Evolutionary conservation across 345 rosid species (phyloP).

Genomic region (Rhodamnia rubescens): DNA sequence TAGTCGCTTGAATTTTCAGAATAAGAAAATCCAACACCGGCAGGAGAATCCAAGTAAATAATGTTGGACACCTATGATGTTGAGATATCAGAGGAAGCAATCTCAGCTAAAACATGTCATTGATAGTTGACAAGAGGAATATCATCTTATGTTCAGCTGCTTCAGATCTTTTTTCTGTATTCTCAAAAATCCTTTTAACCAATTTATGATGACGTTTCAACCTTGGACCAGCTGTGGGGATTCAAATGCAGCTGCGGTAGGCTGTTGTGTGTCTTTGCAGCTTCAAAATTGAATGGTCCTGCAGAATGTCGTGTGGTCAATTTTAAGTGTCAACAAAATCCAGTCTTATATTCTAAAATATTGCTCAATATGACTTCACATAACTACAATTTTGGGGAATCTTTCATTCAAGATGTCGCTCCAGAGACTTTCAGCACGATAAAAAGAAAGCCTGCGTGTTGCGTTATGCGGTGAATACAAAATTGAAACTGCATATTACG

Average conservation of each 20-base stretch:
- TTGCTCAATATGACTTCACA: neutral
- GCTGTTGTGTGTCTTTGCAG: slow-evolving; percentile 10
- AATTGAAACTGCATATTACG: neutral
- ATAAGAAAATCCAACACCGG: slow-evolving; percentile 82
- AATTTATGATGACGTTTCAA: neutral
- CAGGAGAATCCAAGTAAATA: slow-evolving; percentile 80
- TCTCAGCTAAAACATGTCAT: neutral
- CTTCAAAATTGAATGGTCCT: slow-evolving; percentile 89
- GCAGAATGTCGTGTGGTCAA: neutral
- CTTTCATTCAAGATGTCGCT: neutral
- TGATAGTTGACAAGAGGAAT: neutral
- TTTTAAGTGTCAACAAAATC: neutral
- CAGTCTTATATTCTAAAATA: neutral
- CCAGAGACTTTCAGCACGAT: neutral
- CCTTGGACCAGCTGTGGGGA: slow-evolving; percentile 93
- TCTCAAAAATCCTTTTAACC: neutral
- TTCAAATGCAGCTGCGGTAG: slow-evolving; percentile 57
- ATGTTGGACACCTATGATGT: slow-evolving; percentile 59
- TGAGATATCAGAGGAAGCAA: neutral
- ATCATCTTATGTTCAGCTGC: neutral
- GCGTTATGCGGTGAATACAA: neutral
- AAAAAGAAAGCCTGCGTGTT: neutral
- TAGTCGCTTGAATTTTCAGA: slow-evolving; percentile 49
- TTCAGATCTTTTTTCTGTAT: neutral
- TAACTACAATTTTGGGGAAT: neutral